These are phyloP conservation scores for Linum trigynum DNA, from an alignment of 345 rosid genomes.

Conservation along the genomic window DNA sequence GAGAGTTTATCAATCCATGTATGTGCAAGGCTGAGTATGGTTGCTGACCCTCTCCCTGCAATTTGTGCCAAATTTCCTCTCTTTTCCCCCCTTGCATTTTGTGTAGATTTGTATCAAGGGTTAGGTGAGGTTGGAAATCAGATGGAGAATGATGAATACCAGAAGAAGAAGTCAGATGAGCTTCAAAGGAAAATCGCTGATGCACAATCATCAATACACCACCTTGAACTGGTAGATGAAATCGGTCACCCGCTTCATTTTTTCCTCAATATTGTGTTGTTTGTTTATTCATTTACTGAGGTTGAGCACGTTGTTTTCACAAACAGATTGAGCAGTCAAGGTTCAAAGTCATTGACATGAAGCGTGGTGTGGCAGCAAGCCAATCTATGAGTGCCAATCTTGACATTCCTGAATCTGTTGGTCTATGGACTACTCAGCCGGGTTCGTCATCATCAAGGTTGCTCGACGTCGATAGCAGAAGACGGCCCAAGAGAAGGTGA, in stretches of 20 bases:
- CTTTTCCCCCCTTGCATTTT: not conserved
- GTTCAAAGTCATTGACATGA: conserved; percentile 37
- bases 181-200: conserved; percentile 81
- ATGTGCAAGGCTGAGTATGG: not conserved
- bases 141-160: conserved; percentile 88
- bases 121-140: conserved; percentile 73
- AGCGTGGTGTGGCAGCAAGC: conserved; percentile 28
- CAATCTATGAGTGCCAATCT: conserved; percentile 47
- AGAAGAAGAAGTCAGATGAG: conserved; percentile 58
- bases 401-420: conserved; percentile 87
- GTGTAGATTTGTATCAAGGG: conserved; percentile 55
- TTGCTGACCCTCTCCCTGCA: not conserved
- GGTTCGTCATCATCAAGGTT: conserved; percentile 49
- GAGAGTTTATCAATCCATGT: too few relatives aligned
- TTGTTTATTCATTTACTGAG: not conserved
- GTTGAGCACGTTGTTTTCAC: conserved; percentile 4
- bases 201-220: conserved; percentile 77
- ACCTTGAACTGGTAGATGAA: conserved; percentile 56
- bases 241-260: not conserved
- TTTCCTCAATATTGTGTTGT: not conserved
- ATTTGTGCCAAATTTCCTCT: not conserved
- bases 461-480: conserved; percentile 19
- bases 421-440: conserved; percentile 45
- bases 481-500: conserved; percentile 18
- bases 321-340: conserved; percentile 60